A percentile compares a stretch with the other conserved stretches of the same genome.
These are phyloP conservation scores for Phytophthora quininea DNA, from an alignment of 352 stramenopile species.

Conservation along the genomic window DNA sequence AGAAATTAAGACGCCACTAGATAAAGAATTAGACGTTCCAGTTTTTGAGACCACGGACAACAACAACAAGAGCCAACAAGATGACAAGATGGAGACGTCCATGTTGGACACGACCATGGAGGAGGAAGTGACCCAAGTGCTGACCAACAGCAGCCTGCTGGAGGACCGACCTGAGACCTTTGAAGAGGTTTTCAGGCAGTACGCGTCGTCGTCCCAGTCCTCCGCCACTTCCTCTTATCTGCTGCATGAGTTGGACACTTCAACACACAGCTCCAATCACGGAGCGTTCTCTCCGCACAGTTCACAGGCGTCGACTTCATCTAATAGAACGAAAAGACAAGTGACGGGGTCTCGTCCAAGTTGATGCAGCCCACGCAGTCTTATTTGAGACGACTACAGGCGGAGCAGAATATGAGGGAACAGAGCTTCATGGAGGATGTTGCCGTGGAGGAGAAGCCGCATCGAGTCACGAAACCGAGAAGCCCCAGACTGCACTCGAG, in stretches of 20 bases:
- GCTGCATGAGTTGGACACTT: slow-evolving; percentile 47
- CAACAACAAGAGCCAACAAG: not conserved
- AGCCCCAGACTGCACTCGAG: slow-evolving; percentile 61
- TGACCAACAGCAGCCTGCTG: slow-evolving; percentile 42
- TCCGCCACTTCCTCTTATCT: slow-evolving; percentile 51
- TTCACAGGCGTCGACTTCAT: slow-evolving; percentile 34
- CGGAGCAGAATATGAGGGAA: slow-evolving; percentile 63
- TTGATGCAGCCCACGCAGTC: slow-evolving; percentile 75
- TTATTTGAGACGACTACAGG: slow-evolving; percentile 61
- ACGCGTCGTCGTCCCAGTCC: slow-evolving; percentile 60
- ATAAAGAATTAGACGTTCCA: too few relatives aligned
- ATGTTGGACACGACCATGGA: slow-evolving; percentile 53
- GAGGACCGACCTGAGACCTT: slow-evolving; percentile 55
- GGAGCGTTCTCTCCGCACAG: slow-evolving; percentile 33
- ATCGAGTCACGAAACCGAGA: slow-evolving; percentile 55
- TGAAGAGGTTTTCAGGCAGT: slow-evolving; percentile 62
- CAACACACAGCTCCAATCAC: slow-evolving; percentile 35
- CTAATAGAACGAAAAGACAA: not conserved
- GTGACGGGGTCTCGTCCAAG: slow-evolving; percentile 42
- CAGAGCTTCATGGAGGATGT: slow-evolving; percentile 49
- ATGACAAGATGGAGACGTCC: slow-evolving; percentile 56
- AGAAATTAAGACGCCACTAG: not conserved
- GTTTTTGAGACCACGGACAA: too few relatives aligned
- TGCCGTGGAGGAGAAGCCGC: slow-evolving; percentile 47
- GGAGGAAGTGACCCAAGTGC: slow-evolving; percentile 27